Conservation (phyloP, 352 stramenopile species). For the Phytophthora hibernalis region DNA sequence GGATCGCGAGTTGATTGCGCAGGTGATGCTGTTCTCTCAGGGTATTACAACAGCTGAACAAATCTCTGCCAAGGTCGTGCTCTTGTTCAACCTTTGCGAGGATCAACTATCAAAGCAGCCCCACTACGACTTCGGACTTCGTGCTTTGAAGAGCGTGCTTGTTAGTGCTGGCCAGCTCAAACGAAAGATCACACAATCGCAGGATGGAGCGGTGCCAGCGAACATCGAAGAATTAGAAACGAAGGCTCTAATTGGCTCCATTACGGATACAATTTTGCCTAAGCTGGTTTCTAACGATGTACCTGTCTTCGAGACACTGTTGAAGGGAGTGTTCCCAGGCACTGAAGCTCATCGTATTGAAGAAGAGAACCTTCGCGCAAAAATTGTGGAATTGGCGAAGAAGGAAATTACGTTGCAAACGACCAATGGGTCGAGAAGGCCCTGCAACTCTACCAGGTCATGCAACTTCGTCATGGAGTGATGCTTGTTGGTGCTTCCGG, state of each 20-base stretch:
- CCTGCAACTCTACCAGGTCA: conserved; percentile 98
- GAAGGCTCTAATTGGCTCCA: conserved; percentile 96
- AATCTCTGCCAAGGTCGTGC: conserved; percentile 97
- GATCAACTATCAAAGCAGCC: conserved; percentile 98
- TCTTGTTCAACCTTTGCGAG: conserved; percentile 98
- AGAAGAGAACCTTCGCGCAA: conserved; percentile 87
- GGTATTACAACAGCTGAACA: conserved; percentile 98
- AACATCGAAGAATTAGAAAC: conserved; percentile 90
- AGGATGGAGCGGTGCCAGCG: conserved; percentile 37
- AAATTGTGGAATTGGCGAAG: conserved; percentile 94
- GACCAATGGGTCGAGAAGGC: conserved; percentile 98
- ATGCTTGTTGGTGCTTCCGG: conserved; percentile 99
- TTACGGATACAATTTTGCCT: conserved; percentile 99
- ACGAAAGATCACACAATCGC: conserved; percentile 83
- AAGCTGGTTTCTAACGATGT: conserved; percentile 99
- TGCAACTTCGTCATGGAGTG: conserved; percentile 97
- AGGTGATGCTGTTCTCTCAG: conserved; percentile 99
- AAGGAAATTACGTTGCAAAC: conserved; percentile 87
- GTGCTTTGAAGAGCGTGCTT: conserved; percentile 99
- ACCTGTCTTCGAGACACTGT: conserved; percentile 95
- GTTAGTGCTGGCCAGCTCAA: conserved; percentile 99
- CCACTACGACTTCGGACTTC: conserved; percentile 99
- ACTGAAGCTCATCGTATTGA: conserved; percentile 84
- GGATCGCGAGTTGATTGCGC: conserved; percentile 98
- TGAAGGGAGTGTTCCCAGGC: conserved; percentile 98